These are phyloP conservation scores for Phytophthora colocasiae DNA, from an alignment of 352 stramenopile species.

Conservation along the genomic window DNA sequence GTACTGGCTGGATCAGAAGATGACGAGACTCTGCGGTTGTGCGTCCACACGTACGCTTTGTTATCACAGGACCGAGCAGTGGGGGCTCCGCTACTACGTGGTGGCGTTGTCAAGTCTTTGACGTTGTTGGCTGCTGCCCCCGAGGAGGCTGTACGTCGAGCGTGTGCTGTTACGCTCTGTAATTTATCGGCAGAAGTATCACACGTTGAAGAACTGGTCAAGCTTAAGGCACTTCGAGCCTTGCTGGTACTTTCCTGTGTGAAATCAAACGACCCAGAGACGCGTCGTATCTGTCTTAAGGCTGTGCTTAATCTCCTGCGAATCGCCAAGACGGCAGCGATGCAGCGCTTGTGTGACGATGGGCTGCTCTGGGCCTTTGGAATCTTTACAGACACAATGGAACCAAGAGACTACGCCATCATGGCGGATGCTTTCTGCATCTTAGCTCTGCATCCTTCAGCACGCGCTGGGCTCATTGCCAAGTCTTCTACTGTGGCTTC, in stretches of 20 bases:
- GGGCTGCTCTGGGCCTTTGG: conserved; percentile 76
- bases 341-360: conserved; percentile 72
- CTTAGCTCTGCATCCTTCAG: conserved; percentile 57
- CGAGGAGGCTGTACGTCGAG: conserved; percentile 71
- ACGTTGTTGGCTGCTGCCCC: conserved; percentile 68
- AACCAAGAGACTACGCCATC: conserved; percentile 64
- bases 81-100: conserved; percentile 53
- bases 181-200: conserved; percentile 92
- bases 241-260: conserved; percentile 88
- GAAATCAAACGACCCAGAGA: conserved; percentile 83
- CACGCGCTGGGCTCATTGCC: conserved; percentile 56
- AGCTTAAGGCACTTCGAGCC: conserved; percentile 88
- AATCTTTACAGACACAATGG: conserved; percentile 65
- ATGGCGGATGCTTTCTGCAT: conserved; percentile 73
- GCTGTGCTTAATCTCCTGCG: conserved; percentile 73
- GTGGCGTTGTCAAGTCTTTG: conserved; percentile 77
- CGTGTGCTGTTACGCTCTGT: conserved; percentile 90
- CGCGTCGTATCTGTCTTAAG: conserved; percentile 76
- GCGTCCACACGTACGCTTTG: conserved; percentile 72
- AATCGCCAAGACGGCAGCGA: conserved; percentile 38
- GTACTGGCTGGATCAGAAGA: conserved; percentile 62
- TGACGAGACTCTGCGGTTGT: conserved; percentile 61
- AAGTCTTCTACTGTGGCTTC: conserved; percentile 49
- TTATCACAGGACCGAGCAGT: conserved; percentile 58
- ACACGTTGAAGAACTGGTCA: conserved; percentile 91